These are phyloP conservation scores for Plasmodium gallinaceum DNA, from an alignment of 169 alveolate genomes.

Conservation along the genomic window DNA sequence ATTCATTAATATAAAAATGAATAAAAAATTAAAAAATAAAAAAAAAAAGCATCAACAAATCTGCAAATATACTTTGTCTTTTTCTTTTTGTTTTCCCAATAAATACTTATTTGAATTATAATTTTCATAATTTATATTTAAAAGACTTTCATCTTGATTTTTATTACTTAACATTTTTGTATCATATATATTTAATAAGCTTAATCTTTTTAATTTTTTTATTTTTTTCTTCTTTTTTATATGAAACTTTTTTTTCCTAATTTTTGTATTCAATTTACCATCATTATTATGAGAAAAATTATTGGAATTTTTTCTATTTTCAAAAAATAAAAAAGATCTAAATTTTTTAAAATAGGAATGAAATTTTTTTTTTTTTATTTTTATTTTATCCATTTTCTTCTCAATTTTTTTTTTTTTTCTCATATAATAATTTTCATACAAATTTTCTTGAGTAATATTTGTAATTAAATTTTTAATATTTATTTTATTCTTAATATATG, in stretches of 20 bases:
- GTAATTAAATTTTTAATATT: conserved; percentile 19
- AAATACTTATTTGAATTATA: conserved; percentile 10
- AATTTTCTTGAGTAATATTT: conserved; percentile 22
- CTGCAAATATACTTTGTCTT: conserved; percentile 23
- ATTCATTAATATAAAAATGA: not conserved
- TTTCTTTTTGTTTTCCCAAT: conserved; percentile 49
- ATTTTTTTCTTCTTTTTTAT: conserved; percentile 26
- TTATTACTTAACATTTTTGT: conserved; percentile 12
- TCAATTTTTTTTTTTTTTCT: conserved; percentile 11
- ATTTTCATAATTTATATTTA: conserved; percentile 14
- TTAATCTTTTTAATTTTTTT: conserved; percentile 36
- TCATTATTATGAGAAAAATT: conserved; percentile 11
- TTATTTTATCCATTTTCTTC: conserved; percentile 1
- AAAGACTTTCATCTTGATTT: not conserved
- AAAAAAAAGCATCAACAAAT: not conserved
- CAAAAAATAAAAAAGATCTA: conserved; percentile 29
- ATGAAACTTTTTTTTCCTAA: conserved; percentile 33
- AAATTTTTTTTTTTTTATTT: conserved; percentile 22
- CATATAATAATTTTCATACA: not conserved
- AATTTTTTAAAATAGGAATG: conserved; percentile 44
- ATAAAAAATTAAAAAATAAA: not conserved
- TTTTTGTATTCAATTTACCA: not conserved
- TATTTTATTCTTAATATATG: conserved; percentile 8
- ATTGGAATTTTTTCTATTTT: conserved; percentile 7
- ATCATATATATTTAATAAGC: conserved; percentile 25